Evolutionary conservation across 2,329 filamentous ascomycete genomes (phyloP).

Genomic region (Didymella segeticola): DNA sequence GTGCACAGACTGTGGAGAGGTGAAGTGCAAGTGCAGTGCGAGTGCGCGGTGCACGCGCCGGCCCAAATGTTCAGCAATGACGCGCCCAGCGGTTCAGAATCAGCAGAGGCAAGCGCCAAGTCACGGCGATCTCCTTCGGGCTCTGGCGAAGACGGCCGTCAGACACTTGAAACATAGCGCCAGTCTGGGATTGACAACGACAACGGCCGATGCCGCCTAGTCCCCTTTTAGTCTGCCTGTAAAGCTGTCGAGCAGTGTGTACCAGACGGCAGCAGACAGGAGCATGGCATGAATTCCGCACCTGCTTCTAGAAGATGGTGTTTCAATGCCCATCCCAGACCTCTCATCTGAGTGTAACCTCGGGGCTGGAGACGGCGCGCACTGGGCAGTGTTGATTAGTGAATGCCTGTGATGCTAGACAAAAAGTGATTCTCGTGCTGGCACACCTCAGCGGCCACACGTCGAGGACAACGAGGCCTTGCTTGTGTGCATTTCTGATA

Average conservation of each 20-base stretch:
- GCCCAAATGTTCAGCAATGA: slow-evolving; percentile 13
- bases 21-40: slow-evolving; percentile 9
- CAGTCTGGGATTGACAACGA: slow-evolving; percentile 32
- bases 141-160: slow-evolving; percentile 2
- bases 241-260: slow-evolving; percentile 9
- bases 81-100: slow-evolving; percentile 20
- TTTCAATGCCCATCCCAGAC: slow-evolving; percentile 17
- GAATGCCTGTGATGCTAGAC: neutral
- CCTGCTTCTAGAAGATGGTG: slow-evolving; percentile 16
- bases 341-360: neutral
- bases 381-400: neutral
- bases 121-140: slow-evolving; percentile 1
- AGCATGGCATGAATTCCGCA: slow-evolving; percentile 16
- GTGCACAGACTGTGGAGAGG: neutral
- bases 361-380: neutral
- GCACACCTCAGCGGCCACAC: neutral
- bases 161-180: slow-evolving; percentile 37
- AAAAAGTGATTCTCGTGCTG: slow-evolving; percentile 7
- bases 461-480: neutral
- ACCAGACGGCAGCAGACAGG: neutral
- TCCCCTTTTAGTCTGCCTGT: slow-evolving; percentile 8
- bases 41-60: neutral
- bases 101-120: slow-evolving; percentile 9
- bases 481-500: neutral
- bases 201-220: slow-evolving; percentile 24